Evolutionary conservation across 441 rosid species (phyloP), one percentile per base, ranked within the genome.

Genomic region (Bocquillonia castaneifolia): DNA sequence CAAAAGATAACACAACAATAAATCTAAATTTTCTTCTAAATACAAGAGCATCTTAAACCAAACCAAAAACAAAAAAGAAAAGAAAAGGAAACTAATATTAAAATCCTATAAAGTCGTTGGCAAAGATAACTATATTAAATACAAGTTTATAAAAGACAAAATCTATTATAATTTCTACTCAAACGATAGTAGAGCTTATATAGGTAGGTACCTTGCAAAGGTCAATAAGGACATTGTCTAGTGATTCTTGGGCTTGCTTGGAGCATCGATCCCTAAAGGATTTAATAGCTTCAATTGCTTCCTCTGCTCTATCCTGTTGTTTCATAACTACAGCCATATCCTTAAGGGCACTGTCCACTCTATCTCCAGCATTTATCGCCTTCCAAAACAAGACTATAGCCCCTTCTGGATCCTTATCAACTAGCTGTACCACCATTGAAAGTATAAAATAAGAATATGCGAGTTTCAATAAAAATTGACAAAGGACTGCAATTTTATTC

Each of bases 281-380:
- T 73, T 85, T 86, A 72, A 92, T 57, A 10, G 96, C 97, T 82
- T 92, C 96, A 34, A 92, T 84, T 22, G 75, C 79, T 73, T 90
- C 96, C 74, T 86, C 90, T 0, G 85, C 70, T 65, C 97, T 78
- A 51, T 90, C 83, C 8, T 83, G 83, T 64, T 90, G 92, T 81
- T 90, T 90, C 95, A 90, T 84, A 74, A 88, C 89, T 55, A 92
- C 90, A 4, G 92, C 97, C 98, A 92, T 92, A 83, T 92, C 98
- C 64, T 92, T 92, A 29, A 92, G 80, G 60, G 98, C 96, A 72
- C 98, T 88, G 32, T 92, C 98, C 3, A 90, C 90, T 77, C 89
- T 83, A 68, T 90, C 98, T 54, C 96, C 91, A 0, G 83, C 86
- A 64, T 89, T 93, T 55, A 93, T 88, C 6, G 98, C 97, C 81